These are phyloP conservation scores for Psidium guajava DNA, from an alignment of 345 rosid species.

Conservation along the genomic window DNA sequence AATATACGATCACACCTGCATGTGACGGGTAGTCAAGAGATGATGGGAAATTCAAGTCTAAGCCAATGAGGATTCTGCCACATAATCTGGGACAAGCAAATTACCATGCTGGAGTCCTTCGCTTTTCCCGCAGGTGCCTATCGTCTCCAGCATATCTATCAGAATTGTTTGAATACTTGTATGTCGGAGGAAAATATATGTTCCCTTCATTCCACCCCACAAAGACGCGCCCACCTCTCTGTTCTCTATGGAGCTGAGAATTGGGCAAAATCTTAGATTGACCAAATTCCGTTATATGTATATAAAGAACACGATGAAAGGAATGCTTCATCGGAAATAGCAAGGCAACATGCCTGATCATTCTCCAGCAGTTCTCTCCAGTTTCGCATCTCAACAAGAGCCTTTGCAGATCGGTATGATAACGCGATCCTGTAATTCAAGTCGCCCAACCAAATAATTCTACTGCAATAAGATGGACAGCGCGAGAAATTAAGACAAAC, in stretches of 20 bases:
- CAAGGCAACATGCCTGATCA: constrained; percentile 62
- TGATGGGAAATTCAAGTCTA: not conserved
- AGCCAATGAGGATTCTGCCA: not conserved
- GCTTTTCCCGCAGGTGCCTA: constrained; percentile 70
- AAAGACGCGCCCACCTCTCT: constrained; percentile 61
- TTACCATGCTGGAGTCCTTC: constrained; percentile 99
- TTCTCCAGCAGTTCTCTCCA: constrained; percentile 89
- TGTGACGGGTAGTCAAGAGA: not conserved
- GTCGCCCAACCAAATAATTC: constrained; percentile 96
- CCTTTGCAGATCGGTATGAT: constrained; percentile 72
- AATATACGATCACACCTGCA: constrained; percentile 96
- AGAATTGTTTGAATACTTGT: constrained; percentile 92
- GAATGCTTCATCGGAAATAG: not conserved
- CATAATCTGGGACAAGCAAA: not conserved
- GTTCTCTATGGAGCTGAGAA: constrained; percentile 71
- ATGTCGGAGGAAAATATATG: constrained; percentile 94
- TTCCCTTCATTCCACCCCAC: constrained; percentile 93
- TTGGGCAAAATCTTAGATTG: constrained; percentile 3
- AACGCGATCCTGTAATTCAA: constrained; percentile 90
- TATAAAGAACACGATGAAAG: not conserved
- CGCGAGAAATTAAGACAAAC: not conserved
- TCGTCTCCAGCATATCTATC: constrained; percentile 86
- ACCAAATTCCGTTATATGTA: not conserved
- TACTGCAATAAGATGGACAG: constrained; percentile 32
- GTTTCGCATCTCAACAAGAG: constrained; percentile 96